phyloP scores from a whole-genome alignment of 345 rosid genomes.

The Salix suchowensis region DNA sequence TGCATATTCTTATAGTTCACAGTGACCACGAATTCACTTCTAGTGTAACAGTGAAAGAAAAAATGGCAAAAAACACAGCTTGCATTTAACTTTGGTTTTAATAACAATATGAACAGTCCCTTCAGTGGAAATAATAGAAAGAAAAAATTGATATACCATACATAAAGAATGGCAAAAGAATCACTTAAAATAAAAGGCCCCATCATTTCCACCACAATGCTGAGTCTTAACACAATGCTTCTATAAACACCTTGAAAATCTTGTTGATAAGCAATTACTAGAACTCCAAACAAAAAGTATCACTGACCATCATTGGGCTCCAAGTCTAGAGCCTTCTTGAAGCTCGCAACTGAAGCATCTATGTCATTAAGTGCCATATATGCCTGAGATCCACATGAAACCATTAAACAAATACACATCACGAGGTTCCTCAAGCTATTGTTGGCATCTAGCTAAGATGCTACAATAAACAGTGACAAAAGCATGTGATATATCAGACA shows the following conservation, averaged over 20 bases:
- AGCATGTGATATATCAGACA: neutral
- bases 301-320: slow-evolving; percentile 80
- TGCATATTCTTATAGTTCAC: neutral
- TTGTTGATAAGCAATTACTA: neutral
- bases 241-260: neutral
- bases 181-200: neutral
- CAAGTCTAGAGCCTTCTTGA: slow-evolving; percentile 64
- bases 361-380: slow-evolving; percentile 79
- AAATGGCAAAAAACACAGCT: neutral
- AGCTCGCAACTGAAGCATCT: slow-evolving; percentile 85
- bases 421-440: neutral
- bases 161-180: neutral
- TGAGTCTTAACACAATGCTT: neutral
- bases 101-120: neutral
- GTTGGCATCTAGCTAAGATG: neutral
- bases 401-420: neutral
- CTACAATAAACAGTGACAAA: neutral
- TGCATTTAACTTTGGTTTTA: neutral
- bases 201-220: neutral
- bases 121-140: neutral
- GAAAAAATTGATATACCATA: neutral
- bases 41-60: neutral
- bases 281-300: neutral
- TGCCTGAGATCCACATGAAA: slow-evolving; percentile 36
- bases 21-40: neutral